Evolutionary conservation across 2,329 filamentous ascomycete genomes (phyloP).

Genomic region (Fusarium praegraminearum): DNA sequence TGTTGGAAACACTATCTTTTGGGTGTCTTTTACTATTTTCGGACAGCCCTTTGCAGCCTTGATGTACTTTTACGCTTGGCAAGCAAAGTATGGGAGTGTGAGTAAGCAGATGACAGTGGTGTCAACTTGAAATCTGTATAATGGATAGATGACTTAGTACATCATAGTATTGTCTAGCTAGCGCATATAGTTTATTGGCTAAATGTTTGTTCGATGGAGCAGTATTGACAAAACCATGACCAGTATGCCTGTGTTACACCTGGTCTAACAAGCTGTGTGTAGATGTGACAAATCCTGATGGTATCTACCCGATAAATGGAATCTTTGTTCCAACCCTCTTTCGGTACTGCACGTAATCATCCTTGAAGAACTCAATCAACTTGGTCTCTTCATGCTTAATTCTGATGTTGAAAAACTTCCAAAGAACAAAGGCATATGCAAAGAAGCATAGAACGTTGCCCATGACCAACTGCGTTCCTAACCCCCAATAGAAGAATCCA

Average conservation of each 20-base stretch:
- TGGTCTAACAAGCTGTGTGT: not conserved
- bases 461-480: conserved; percentile 92
- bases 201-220: conserved; percentile 12
- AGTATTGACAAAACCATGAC: not conserved
- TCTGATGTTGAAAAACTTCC: conserved; percentile 83
- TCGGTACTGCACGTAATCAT: conserved; percentile 82
- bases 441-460: conserved; percentile 85
- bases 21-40: conserved; percentile 95
- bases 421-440: conserved; percentile 80
- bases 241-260: not conserved
- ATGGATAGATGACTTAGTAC: not conserved
- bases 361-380: conserved; percentile 83
- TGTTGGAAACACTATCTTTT: conserved; percentile 93
- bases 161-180: conserved; percentile 4
- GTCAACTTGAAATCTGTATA: conserved; percentile 10
- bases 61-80: conserved; percentile 98
- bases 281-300: not conserved
- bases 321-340: conserved; percentile 80
- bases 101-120: conserved; percentile 58
- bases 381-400: conserved; percentile 83
- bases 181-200: conserved; percentile 9
- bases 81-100: conserved; percentile 93
- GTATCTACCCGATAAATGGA: conserved; percentile 67
- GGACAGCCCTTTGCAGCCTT: conserved; percentile 93
- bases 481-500: conserved; percentile 97